A percentile compares a stretch with the other conserved stretches of the same genome.
phyloP scores from a whole-genome alignment of 176 grass and related monocot genomes.

The Raddia guianensis region DNA sequence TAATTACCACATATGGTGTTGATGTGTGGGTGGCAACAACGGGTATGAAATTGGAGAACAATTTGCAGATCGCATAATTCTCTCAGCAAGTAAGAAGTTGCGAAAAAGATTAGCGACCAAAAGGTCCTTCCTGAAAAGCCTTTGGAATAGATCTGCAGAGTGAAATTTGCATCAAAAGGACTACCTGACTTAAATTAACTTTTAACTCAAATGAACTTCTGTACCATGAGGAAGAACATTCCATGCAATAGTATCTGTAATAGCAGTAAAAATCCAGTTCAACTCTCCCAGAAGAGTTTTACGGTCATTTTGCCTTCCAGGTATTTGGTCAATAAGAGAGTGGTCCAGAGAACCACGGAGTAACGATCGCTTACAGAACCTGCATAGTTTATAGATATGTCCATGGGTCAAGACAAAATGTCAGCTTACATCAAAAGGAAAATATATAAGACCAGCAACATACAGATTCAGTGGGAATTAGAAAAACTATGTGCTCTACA shows the following conservation, averaged over 20 bases:
- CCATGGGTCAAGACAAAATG: not conserved
- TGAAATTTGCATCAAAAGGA: conserved; percentile 35
- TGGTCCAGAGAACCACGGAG: conserved; percentile 62
- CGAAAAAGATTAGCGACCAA: conserved; percentile 96
- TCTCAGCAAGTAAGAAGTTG: conserved; percentile 96
- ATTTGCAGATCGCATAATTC: conserved; percentile 94
- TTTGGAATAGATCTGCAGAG: conserved; percentile 80
- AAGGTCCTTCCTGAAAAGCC: conserved; percentile 93
- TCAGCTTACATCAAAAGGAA: not conserved
- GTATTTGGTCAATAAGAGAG: conserved; percentile 68
- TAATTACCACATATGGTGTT: conserved; percentile 98
- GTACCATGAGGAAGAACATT: conserved; percentile 90
- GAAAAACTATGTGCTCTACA: conserved; percentile 5
- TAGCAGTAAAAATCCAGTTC: conserved; percentile 92
- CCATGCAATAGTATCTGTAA: conserved; percentile 84
- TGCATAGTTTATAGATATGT: conserved; percentile 37
- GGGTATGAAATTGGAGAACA: conserved; percentile 92
- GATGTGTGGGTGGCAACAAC: conserved; percentile 79
- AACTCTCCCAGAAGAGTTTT: conserved; percentile 86
- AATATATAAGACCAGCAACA: not conserved
- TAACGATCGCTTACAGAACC: conserved; percentile 74
- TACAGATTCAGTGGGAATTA: not conserved
- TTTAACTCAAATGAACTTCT: not conserved
- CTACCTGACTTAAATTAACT: not conserved
- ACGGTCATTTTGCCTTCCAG: conserved; percentile 83